These are phyloP conservation scores for Alternaria hordeiaustralica DNA, from an alignment of 2,329 filamentous ascomycete genomes.

Conservation along the genomic window DNA sequence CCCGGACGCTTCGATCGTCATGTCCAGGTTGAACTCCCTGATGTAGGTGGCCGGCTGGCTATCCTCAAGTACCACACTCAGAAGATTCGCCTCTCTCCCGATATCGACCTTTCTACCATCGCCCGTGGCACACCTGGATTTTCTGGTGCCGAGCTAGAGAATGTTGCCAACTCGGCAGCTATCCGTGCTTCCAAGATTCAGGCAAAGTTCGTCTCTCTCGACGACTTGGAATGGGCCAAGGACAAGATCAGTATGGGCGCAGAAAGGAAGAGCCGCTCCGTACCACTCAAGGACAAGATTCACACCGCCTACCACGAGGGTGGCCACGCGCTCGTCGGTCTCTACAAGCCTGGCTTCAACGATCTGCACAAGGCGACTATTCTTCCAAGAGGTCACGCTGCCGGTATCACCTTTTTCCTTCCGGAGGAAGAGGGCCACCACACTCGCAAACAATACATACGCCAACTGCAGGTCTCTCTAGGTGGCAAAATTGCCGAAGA, in stretches of 20 bases:
- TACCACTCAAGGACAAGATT: constrained; percentile 91
- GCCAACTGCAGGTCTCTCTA: constrained; percentile 79
- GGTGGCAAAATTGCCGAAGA: constrained; percentile 91
- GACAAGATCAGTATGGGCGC: constrained; percentile 98
- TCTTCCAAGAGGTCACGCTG: constrained; percentile 82
- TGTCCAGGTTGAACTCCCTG: constrained; percentile 84
- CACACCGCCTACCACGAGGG: constrained; percentile 97
- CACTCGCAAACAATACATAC: constrained; percentile 83
- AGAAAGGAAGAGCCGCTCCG: constrained; percentile 86
- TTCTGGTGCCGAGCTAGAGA: constrained; percentile 94
- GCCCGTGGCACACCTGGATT: constrained; percentile 89
- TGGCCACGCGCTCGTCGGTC: constrained; percentile 87
- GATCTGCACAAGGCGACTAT: constrained; percentile 97
- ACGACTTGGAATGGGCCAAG: constrained; percentile 95
- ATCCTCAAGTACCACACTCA: constrained; percentile 94
- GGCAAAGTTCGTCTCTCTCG: constrained; percentile 73
- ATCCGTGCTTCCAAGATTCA: constrained; percentile 92
- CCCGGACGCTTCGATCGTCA: constrained; percentile 96
- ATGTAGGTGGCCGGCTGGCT: constrained; percentile 89
- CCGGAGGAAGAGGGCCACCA: constrained; percentile 86
- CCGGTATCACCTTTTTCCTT: constrained; percentile 87
- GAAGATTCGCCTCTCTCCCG: constrained; percentile 80
- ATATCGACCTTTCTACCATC: constrained; percentile 83
- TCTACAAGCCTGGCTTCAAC: constrained; percentile 77
- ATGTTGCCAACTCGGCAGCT: constrained; percentile 94